These are phyloP conservation scores for Tieghemostelium lacteum DNA, from an alignment of 78 protist species.

Conservation along the genomic window DNA sequence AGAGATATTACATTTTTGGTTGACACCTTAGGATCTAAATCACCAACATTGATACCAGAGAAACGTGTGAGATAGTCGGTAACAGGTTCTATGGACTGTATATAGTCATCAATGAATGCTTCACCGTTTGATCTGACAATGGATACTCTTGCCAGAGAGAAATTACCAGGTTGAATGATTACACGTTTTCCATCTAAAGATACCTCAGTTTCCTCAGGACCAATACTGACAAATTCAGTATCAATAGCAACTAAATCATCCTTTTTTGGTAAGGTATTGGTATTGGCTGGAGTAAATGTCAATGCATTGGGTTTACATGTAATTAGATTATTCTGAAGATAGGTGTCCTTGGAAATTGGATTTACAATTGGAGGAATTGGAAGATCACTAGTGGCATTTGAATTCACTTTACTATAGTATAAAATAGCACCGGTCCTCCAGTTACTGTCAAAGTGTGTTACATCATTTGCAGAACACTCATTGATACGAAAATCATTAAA, in stretches of 20 bases:
- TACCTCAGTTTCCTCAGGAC: constrained; percentile 79
- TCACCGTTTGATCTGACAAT: constrained; percentile 76
- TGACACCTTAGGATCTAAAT: constrained; percentile 86
- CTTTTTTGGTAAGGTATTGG: constrained; percentile 33
- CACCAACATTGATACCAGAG: constrained; percentile 93
- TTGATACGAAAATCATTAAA: constrained; percentile 84
- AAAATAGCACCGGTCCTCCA: constrained; percentile 66
- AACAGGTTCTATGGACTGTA: constrained; percentile 85
- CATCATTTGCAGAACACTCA: constrained; percentile 46
- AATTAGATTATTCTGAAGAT: constrained; percentile 43
- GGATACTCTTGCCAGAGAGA: constrained; percentile 87
- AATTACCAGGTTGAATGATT: constrained; percentile 81
- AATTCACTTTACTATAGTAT: constrained; percentile 33
- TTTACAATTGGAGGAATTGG: neutral
- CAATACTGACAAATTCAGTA: constrained; percentile 92
- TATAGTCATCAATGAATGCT: constrained; percentile 92
- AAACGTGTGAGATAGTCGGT: constrained; percentile 92
- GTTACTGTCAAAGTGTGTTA: constrained; percentile 54
- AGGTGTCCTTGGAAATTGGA: constrained; percentile 69
- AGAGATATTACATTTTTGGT: constrained; percentile 78
- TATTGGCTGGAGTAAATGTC: constrained; percentile 35
- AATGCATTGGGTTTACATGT: constrained; percentile 46
- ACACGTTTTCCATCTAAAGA: constrained; percentile 77
- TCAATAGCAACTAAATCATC: constrained; percentile 86
- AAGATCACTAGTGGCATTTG: neutral